Evolutionary conservation across 148 eudicot species (phyloP), one percentile per base, ranked within the genome.

Genomic region (Chenopodium suecicum): DNA sequence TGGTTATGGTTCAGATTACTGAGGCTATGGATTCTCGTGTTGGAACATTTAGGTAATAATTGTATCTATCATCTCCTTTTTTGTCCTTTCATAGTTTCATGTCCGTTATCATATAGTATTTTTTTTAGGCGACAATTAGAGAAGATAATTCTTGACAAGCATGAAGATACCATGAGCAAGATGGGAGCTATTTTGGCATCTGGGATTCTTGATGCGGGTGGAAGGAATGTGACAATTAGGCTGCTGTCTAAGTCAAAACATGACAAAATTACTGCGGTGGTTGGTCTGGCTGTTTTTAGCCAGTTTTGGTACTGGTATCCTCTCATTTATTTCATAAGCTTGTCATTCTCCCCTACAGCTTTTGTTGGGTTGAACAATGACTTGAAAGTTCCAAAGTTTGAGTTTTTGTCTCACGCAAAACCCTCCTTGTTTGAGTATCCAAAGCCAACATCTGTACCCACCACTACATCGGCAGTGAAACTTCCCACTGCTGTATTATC

Each of bases 251-350:
- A 91, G 84, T 87, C 98, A 20, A 94, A 92, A 71, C 99, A 96
- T 82, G 98, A 96, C 79, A 94, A 92, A 84, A 83, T 96, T 52
- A 96, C 99, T 48, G 98, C 99, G 37, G 93, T 96, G 34, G 94
- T 96, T 52, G 98, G 99, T 73, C 91, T 96, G 75, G 98, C 99
- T 67, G 95, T 96, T 64, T 96, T 96, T 75, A 96, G 94, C 85
- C 99, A 96, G 84, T 96, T 91, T 83, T 96, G 99, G 99, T 96
- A 94, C 78, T 96, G 99, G 99, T 96, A 96, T 81, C 99, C 99
- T 12, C 99, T 96, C 22, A 96, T 90, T n/a, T 96, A 96, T 78
- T 96, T 94, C 88, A 82, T 94, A 67, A 96, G 99, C 87, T 84
- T 96, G 86, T 82, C 99, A 46, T 96, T 96, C 82, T 96, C 98